Evolutionary conservation across 305 asterid genomes (phyloP).

Genomic region (Ajuga reptans): DNA sequence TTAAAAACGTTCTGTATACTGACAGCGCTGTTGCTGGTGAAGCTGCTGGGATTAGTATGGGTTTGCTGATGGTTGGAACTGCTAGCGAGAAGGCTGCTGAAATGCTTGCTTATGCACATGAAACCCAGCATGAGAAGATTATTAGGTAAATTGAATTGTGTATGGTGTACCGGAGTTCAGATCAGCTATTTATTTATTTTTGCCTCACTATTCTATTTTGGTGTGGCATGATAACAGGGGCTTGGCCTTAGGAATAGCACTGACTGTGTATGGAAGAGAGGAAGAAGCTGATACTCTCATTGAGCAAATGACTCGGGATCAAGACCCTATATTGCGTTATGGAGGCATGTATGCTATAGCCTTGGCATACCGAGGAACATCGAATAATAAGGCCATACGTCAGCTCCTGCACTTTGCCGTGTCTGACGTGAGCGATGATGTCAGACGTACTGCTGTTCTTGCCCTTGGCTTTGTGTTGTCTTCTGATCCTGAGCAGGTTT

Average conservation of each 20-base stretch:
- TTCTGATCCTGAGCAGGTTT: conserved; percentile 93
- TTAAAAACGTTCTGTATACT: conserved; percentile 76
- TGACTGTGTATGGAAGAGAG: conserved; percentile 86
- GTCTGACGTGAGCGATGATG: conserved; percentile 94
- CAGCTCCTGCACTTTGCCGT: conserved; percentile 92
- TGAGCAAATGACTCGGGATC: conserved; percentile 92
- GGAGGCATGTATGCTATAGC: conserved; percentile 98
- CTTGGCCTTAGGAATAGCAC: conserved; percentile 79
- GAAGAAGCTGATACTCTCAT: conserved; percentile 82
- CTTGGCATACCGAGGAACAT: conserved; percentile 92
- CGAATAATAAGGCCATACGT: conserved; percentile 86
- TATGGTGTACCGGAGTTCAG: background rate
- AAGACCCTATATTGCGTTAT: conserved; percentile 86
- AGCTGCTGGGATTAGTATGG: conserved; percentile 99
- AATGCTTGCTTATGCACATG: conserved; percentile 98
- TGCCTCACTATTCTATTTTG: conserved; percentile 17
- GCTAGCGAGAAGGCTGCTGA: conserved; percentile 93
- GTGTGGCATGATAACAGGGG: conserved; percentile 45
- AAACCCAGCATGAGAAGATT: conserved; percentile 97
- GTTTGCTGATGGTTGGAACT: conserved; percentile 95
- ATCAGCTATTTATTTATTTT: background rate
- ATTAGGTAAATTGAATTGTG: conserved; percentile 44
- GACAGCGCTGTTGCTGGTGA: conserved; percentile 99
- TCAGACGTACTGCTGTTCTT: conserved; percentile 87
- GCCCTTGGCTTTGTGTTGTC: conserved; percentile 85